These are phyloP conservation scores for Hypomyces rosellus DNA, from an alignment of 2,329 filamentous ascomycete genomes.

Conservation along the genomic window DNA sequence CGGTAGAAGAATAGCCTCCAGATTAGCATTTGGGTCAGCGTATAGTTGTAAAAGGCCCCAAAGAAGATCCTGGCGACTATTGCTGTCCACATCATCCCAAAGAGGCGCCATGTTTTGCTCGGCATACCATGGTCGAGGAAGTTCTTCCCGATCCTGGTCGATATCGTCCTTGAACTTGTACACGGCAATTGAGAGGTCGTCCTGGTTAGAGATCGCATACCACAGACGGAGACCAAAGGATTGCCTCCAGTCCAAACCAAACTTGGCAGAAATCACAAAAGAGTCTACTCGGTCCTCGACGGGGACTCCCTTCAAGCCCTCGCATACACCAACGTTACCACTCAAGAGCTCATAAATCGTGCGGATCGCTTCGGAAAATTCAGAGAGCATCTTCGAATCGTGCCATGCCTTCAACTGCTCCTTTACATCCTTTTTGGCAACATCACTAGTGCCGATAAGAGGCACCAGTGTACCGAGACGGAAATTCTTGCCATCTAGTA, in stretches of 20 bases:
- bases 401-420: constrained; percentile 82
- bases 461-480: constrained; percentile 80
- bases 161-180: constrained; percentile 68
- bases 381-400: constrained; percentile 73
- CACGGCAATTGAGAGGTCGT: constrained; percentile 68
- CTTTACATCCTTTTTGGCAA: constrained; percentile 65
- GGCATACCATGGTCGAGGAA: constrained; percentile 65
- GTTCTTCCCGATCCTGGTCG: constrained; percentile 61
- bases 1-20: constrained; percentile 69
- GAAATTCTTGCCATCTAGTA: constrained; percentile 71
- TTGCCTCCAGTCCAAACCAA: constrained; percentile 87
- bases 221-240: constrained; percentile 86
- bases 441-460: constrained; percentile 68
- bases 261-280: constrained; percentile 77
- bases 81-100: constrained; percentile 55
- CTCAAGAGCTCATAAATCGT: constrained; percentile 84
- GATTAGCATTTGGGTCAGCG: constrained; percentile 47
- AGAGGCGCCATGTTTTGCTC: constrained; percentile 51
- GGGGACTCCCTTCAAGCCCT: constrained; percentile 66
- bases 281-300: constrained; percentile 74
- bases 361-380: constrained; percentile 77
- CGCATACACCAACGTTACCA: constrained; percentile 78
- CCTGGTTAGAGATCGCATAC: constrained; percentile 68
- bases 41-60: constrained; percentile 85
- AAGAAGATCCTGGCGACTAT: constrained; percentile 66